A percentile compares a stretch with the other conserved stretches of the same genome.
These are phyloP conservation scores for Aristolochia fimbriata DNA, from an alignment of 164 flowering plant genomes.

Conservation along the genomic window DNA sequence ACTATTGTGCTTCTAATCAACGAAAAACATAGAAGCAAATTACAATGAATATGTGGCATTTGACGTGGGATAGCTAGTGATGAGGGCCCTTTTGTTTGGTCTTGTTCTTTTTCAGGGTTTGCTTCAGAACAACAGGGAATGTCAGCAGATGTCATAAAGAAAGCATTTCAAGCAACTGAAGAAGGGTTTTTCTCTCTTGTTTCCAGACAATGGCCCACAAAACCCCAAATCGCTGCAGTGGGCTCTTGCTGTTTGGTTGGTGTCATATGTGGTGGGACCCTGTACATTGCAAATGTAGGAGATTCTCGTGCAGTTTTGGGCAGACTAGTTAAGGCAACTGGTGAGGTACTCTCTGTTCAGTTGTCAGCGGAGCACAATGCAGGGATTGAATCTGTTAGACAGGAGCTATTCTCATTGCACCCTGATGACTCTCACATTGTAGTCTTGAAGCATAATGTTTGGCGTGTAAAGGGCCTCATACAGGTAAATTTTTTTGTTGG, in stretches of 20 bases:
- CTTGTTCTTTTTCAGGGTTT: neutral
- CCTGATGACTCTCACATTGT: conserved; percentile 79
- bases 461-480: conserved; percentile 86
- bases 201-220: conserved; percentile 55
- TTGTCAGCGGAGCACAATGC: conserved; percentile 66
- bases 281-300: conserved; percentile 70
- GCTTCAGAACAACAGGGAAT: conserved; percentile 45
- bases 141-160: conserved; percentile 60
- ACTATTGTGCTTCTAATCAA: too few species aligned
- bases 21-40: too few species aligned
- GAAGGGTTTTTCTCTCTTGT: conserved; percentile 69
- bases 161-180: conserved; percentile 84
- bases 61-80: too few species aligned
- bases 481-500: conserved; percentile 33
- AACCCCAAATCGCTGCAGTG: conserved; percentile 82
- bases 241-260: conserved; percentile 80
- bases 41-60: too few species aligned
- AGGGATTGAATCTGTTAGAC: conserved; percentile 55
- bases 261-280: conserved; percentile 51
- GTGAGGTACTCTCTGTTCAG: conserved; percentile 52
- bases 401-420: conserved; percentile 59
- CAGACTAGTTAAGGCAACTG: conserved; percentile 54
- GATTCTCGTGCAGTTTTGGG: conserved; percentile 86
- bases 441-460: conserved; percentile 73
- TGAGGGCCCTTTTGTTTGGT: too few species aligned